Base-by-base conservation (phyloP, 78 protist species). In the Dictyostelium firmibasis region DNA sequence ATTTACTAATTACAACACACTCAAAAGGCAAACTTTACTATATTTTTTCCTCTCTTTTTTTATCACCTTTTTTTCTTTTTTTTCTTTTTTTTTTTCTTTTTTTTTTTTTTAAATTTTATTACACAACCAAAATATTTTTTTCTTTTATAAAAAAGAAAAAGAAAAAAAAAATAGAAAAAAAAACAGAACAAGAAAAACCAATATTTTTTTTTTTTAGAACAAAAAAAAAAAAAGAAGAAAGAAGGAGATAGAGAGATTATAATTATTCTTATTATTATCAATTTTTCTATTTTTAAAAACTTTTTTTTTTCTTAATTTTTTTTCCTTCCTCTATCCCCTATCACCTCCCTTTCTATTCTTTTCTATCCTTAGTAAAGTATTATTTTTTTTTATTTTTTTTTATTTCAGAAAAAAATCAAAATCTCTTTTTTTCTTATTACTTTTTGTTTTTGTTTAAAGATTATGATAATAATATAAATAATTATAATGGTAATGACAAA, bases 221-320 rank as follows among this genome's bases (percentile, higher is more conserved):
- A 64, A 64, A 25, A 64, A 64, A 64, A 20, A 64, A 64, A 64
- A 64, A 64, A 64, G 31, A 64, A 25, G 74, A 64, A 64, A 64
- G 31, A 70, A 29, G 77, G 77, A 70, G 77, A 70, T 31, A 70
- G 41, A 70, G 77, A 70, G 36, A 70, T 70, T 70, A 70, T 70
- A 70, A 70, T 70, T 29, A 29, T 70, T 70, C 7, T 70, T 70
- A 64, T 64, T 64, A 64, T 64, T 64, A 64, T 64, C 31, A 64
- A 64, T 64, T 64, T 64, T 64, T 50, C 62, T 50, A 50, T 50
- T 50, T 27, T 64, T n/a, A 27, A 62, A 62, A 64, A n/a, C 31
- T 25, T 70, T 70, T 70, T 69, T 69, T 70, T 70, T 20, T 31
- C 8, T n/a, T 27, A 10, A n/a, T 70, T 31, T 29, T 70, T 70